Base-by-base conservation (phyloP, 495 filamentous ascomycete species). In the Hyaloscypha finlandica region DNA sequence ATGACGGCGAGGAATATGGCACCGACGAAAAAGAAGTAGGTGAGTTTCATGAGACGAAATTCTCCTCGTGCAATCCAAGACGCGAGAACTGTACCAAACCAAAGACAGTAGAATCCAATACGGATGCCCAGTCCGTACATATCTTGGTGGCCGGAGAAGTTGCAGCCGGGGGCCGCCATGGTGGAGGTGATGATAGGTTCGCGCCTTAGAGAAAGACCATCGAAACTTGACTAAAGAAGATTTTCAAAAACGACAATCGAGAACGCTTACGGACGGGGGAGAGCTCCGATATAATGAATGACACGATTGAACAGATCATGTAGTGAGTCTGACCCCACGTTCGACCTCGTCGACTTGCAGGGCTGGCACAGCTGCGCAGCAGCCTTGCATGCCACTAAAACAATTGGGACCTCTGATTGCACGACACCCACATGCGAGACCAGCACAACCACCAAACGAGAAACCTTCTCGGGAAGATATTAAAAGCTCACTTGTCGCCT, bases 91-190 rank as follows among this genome's bases (percentile, higher is more conserved):
- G 57, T 56, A 16, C 76, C 68, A 45, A 74, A 32, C 73, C 75
- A 76, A 73, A 78, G 77, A 11, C 77, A 68, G 59, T 80, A 79
- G 62, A 76, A 70, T 33, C 78, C 77, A 39, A 79, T 35, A 20
- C 78, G 69, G 65, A 79, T 77, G 37, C 78, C 78, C 16, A 79
- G 65, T 22, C 78, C 78, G 65, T 79, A 79, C 56, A 79, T 69
- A 61, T 79, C 78, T 16, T 68, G 53, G 61, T 79, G 73, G 37
- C 77, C 76, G 12, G 65, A 54, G 64, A 79, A 70, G 63, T n/a
- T 53, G 39, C 67, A 70, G 29, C 42, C 42, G 4, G 42, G 42
- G 42, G 60, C 35, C 31, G 39, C 56, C 58, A 67, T 67, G 30
- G 9, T 56, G 19, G n/a, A 31, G 5, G 8, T 48, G 42, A 6